Conservation (phyloP, 768 basidiomycete species). For the Suillus brevipes region DNA sequence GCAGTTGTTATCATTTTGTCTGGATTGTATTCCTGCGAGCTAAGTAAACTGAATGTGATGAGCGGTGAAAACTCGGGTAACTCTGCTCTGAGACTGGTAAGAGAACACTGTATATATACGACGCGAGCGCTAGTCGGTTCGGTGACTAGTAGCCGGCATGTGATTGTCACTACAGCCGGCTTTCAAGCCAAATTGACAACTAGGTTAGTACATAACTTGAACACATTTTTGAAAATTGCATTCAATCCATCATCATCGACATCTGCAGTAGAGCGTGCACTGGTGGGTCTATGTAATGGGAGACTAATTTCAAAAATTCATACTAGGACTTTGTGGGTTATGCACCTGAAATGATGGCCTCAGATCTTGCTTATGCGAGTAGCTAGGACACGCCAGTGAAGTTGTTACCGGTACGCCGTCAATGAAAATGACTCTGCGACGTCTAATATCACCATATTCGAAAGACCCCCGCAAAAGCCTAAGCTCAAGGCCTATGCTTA, state of each 20-base stretch:
- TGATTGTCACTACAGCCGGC: not conserved
- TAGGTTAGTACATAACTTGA: no score
- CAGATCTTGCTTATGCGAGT: not conserved
- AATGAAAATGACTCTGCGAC: not conserved
- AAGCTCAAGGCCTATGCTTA: not conserved
- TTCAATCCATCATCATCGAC: not conserved
- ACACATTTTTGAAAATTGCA: no score
- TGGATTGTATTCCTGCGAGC: not conserved
- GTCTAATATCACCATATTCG: not conserved
- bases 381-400: not conserved
- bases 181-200: not conserved
- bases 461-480: no score
- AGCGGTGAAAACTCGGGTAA: not conserved
- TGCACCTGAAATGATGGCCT: not conserved
- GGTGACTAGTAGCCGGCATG: not conserved
- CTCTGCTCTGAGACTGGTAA: not conserved
- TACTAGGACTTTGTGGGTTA: not conserved
- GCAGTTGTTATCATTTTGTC: constrained; percentile 46
- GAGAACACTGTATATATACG: not conserved
- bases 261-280: not conserved
- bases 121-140: not conserved
- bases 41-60: not conserved
- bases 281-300: not conserved
- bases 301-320: not conserved
- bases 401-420: not conserved